Percentiles rank a stretch among this genome's conserved stretches.
These are phyloP conservation scores for Auricularia sp. DNA, from an alignment of 768 basidiomycete genomes.

Conservation along the genomic window DNA sequence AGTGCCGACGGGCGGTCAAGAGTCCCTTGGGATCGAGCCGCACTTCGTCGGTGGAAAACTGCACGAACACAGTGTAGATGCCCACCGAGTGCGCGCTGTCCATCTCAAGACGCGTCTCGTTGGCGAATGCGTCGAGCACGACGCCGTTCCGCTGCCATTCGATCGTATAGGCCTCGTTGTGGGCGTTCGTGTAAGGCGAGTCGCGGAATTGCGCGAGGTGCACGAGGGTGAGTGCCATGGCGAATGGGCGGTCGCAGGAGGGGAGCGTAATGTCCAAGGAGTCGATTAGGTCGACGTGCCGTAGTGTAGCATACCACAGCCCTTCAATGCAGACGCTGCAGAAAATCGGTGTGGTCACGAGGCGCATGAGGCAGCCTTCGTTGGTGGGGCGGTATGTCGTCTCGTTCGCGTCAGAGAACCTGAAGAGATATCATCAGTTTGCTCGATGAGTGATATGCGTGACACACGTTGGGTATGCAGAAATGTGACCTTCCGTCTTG, in stretches of 20 bases:
- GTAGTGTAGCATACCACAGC: constrained; percentile 58
- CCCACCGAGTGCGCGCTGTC: constrained; percentile 22
- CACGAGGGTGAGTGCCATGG: constrained; percentile 40
- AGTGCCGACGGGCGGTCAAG: constrained; percentile 7
- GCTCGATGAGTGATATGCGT: not conserved
- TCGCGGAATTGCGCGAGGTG: constrained; percentile 49
- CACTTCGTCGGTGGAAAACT: constrained; percentile 48
- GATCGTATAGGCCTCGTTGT: constrained; percentile 44
- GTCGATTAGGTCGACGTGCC: constrained; percentile 54
- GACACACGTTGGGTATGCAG: constrained; percentile 64
- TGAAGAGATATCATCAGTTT: constrained; percentile 15
- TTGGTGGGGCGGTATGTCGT: constrained; percentile 76
- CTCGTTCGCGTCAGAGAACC: constrained; percentile 51
- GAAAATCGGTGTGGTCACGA: constrained; percentile 57
- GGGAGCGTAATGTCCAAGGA: constrained; percentile 18
- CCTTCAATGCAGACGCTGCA: constrained; percentile 67
- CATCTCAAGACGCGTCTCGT: constrained; percentile 40
- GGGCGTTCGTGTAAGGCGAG: constrained; percentile 14
- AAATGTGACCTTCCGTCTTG: constrained; percentile 43
- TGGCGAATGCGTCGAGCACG: constrained; percentile 34
- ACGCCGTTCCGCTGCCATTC: constrained; percentile 43
- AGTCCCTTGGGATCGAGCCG: constrained; percentile 33
- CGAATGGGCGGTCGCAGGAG: constrained; percentile 29
- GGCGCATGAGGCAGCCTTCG: constrained; percentile 74
- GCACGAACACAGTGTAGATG: constrained; percentile 36